Evolutionary conservation across 2,329 filamentous ascomycete genomes (phyloP), one percentile per base, ranked within the genome.

Genomic region (Pseudopyrenochaeta lycopersici): DNA sequence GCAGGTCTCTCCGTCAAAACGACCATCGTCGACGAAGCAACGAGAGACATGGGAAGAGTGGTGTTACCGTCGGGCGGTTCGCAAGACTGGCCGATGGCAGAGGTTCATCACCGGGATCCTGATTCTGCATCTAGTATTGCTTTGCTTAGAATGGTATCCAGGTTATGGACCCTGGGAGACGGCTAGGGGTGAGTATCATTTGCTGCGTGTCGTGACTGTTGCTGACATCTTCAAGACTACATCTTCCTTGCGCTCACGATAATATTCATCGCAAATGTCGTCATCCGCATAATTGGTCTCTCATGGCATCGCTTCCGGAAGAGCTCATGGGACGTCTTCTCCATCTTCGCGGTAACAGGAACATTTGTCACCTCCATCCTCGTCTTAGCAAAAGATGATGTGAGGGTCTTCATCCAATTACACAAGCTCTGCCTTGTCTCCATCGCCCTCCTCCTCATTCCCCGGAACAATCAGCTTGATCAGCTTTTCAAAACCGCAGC

Each of bases 401-500:
- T 80, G 36, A 79, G 81, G 45, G 78, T 83, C n/a, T 92, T 94
- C 64, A 82, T 88, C 30, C 90, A 93, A 76, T 78, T 97, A 29
- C 92, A 98, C 81, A 99, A 99, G 77, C 85, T 96, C 56, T 97
- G 96, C 74, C 83, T 99, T 29, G 95, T 98, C 17, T 89, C 91
- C 7, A 90, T 98, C 49, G 88, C 95, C 2, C 83, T 98, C 7
- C 82, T 99, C 46, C 84, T 99, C 30, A 99, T 99, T 56, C 95
- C 95, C 1, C 87, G 96, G 46, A 99, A 99, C 73, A 96, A 99
- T 67, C 93, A 96, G 44, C 84, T 99, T 18, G 96, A 99, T 72
- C 95, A 99, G 74, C 86, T 99, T 0, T 99, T 99, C 86, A 99
- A 99, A 77, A 99, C 96, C 1, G 96, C 94, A 0, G 95, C 95